Base-by-base conservation (phyloP, 1,284 basidiomycete species). In the Mycena citricolor region DNA sequence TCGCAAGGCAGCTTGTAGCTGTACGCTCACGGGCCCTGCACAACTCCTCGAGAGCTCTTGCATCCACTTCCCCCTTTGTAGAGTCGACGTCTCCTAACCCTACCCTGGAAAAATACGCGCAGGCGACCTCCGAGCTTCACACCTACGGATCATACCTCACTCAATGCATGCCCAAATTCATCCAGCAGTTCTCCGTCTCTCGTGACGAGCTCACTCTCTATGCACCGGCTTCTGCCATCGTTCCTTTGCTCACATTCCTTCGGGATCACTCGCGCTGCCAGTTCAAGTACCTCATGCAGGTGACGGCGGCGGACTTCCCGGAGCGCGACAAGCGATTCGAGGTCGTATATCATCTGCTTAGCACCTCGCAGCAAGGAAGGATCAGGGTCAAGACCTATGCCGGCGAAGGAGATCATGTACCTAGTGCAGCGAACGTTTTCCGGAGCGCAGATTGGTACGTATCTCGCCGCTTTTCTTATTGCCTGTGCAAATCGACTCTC, bases 301-400 rank as follows among this genome's bases (percentile, higher is more conserved):
- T 99, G 61, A 92, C 86, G 49, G 97, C 91, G 31, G 95, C 89
- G 23, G 97, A 99, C 72, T 98, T 85, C 63, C 97, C 97, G 1
- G 92, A 94, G 59, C 77, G 90, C 53, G 82, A 89, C 57, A 90
- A 94, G 66, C 81, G 97, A 47, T 99, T 99, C 67, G 97, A 99
- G 73, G 84, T 99, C 42, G 93, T 97, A 25, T 99, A 99, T 71
- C 90, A 99, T 71, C 71, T 99, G 54, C 73, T 99, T 55, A 94
- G 90, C 59, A 69, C 94, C 57, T 77, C 77, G 61, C 69, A 81
- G 54, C 79, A 74, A 36, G 83, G 84, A 23, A 78, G 97, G 54
- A 91, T 99, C 62, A 76, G 97, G 44, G 94, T 99, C 57, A 99
- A 99, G 80, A 98, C 97, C 0, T 98, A 97, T 65, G 93, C 94